phyloP scores from a whole-genome alignment of 495 filamentous ascomycete species.

The Physcia stellaris region DNA sequence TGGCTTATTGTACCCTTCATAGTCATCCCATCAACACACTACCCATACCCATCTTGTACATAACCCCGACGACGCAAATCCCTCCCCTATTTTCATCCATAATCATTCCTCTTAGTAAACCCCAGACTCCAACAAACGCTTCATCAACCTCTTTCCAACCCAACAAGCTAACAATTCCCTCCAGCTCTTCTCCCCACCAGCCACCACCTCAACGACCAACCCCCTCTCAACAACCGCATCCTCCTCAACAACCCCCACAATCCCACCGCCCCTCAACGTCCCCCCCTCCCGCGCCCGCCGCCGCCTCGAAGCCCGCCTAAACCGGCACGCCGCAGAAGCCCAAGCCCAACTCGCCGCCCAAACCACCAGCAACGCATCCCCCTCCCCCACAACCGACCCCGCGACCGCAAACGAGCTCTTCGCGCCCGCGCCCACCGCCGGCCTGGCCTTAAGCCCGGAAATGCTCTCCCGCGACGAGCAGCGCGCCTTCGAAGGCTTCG shows the following conservation, averaged over 20 bases:
- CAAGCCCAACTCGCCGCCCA: constrained; percentile 10
- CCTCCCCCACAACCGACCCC: not conserved
- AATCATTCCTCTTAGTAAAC: too few relatives aligned
- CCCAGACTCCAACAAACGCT: too few relatives aligned
- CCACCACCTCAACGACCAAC: constrained; percentile 11
- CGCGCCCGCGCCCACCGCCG: not conserved
- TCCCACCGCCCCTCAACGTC: constrained; percentile 58
- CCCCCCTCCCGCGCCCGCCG: constrained; percentile 76
- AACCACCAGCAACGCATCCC: constrained; percentile 2
- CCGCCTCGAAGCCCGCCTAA: constrained; percentile 71
- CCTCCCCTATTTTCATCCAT: too few relatives aligned
- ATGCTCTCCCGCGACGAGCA: constrained; percentile 8
- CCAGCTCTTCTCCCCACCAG: constrained; percentile 18
- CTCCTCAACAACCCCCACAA: constrained; percentile 23
- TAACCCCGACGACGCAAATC: too few relatives aligned
- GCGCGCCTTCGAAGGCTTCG: constrained; percentile 1
- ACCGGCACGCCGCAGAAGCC: constrained; percentile 55
- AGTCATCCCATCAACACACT: too few relatives aligned
- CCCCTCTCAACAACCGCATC: constrained; percentile 5
- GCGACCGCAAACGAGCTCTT: not conserved
- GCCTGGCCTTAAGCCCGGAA: not conserved
- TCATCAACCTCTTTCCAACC: too few relatives aligned
- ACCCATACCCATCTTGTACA: too few relatives aligned
- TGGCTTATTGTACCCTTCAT: too few relatives aligned
- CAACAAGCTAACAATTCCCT: too few relatives aligned